phyloP scores from a whole-genome alignment of 2,329 filamentous ascomycete genomes.

The Fusarium sp. region DNA sequence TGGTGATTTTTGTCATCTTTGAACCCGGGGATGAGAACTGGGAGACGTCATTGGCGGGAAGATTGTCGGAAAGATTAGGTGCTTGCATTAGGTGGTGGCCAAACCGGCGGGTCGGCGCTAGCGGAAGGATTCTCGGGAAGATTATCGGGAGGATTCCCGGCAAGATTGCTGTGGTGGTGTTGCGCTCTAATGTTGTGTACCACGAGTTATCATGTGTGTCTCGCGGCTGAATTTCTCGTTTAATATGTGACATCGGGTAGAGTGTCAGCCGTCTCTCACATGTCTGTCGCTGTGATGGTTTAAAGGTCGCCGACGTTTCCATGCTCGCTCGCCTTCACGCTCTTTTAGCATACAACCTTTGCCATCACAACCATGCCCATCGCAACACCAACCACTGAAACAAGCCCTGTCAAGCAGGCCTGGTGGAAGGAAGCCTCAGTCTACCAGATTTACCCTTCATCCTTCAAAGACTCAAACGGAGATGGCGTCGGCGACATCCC shows the following conservation, averaged over 20 bases:
- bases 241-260: not conserved
- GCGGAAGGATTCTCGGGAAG: constrained; percentile 17
- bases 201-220: constrained; percentile 9
- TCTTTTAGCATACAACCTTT: not conserved
- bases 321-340: not conserved
- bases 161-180: not conserved
- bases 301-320: constrained; percentile 15
- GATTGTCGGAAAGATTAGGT: constrained; percentile 1
- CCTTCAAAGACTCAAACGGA: constrained; percentile 70
- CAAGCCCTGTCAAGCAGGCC: constrained; percentile 11
- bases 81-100: not conserved
- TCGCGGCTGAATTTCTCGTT: constrained; percentile 1
- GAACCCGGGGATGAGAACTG: not conserved
- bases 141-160: constrained; percentile 14
- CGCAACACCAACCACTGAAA: not conserved
- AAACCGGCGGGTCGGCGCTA: not conserved
- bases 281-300: not conserved
- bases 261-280: too few relatives aligned
- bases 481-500: constrained; percentile 74
- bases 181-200: not conserved
- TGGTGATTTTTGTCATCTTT: constrained; percentile 16
- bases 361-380: constrained; percentile 9
- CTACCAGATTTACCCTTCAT: constrained; percentile 67
- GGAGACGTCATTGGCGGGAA: not conserved
- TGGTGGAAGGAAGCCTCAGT: constrained; percentile 71